Evolutionary conservation across 208 protist genomes (phyloP).

Genomic region (Willaertia magna): DNA sequence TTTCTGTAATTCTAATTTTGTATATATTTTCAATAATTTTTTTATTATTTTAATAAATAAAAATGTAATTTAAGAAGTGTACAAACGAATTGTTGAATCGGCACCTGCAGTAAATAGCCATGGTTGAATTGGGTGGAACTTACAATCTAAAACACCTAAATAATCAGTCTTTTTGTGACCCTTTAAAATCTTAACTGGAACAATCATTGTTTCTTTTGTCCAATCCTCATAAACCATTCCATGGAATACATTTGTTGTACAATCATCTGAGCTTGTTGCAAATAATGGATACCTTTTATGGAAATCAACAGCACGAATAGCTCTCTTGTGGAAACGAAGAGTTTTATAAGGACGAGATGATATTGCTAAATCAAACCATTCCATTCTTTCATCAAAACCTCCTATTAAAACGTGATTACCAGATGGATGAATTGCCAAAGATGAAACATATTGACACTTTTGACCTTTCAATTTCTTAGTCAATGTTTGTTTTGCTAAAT

Average conservation of each 20-base stretch:
- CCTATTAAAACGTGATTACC: conserved; percentile 91
- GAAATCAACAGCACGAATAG: conserved; percentile 73
- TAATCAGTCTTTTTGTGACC: conserved; percentile 49
- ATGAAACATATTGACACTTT: conserved; percentile 75
- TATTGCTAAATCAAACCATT: conserved; percentile 97
- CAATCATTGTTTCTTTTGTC: conserved; percentile 90
- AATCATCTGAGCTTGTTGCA: conserved; percentile 86
- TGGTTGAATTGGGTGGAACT: conserved; percentile 94
- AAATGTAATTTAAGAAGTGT: conserved; percentile 35
- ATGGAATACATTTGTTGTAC: conserved; percentile 82
- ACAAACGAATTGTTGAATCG: conserved; percentile 79
- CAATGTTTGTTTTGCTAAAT: conserved; percentile 86
- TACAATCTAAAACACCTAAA: conserved; percentile 65
- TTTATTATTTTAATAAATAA: no score
- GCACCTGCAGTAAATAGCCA: conserved; percentile 96
- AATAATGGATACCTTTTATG: conserved; percentile 73
- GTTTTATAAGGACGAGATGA: conserved; percentile 88
- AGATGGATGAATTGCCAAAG: conserved; percentile 70
- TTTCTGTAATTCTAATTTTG: no score
- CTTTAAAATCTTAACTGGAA: conserved; percentile 96
- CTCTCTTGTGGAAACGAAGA: conserved; percentile 78
- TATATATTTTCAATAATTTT: no score
- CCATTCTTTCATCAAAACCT: conserved; percentile 42
- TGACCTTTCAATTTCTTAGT: conserved; percentile 81
- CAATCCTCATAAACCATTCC: conserved; percentile 85